These are phyloP conservation scores for Borealophlyctis nickersoniae DNA, from an alignment of 192 early-diverging fungal genomes.

Conservation along the genomic window DNA sequence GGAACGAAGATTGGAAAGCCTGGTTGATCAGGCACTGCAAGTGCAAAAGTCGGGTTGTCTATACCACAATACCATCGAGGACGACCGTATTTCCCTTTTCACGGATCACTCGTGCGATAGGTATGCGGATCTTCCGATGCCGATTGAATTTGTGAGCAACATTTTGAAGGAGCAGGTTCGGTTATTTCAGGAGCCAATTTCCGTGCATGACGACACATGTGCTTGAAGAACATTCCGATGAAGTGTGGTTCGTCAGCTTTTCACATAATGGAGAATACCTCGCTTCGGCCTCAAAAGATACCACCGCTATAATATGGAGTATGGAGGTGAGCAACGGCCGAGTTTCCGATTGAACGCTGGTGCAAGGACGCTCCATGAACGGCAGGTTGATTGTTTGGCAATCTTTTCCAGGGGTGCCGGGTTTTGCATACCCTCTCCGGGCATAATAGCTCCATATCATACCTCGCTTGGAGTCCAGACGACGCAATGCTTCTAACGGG, in stretches of 20 bases:
- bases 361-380: too few species aligned
- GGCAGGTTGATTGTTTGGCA: constrained; percentile 4
- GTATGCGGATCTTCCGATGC: constrained; percentile 37
- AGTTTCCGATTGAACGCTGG: neutral
- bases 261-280: constrained; percentile 83
- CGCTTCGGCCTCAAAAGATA: constrained; percentile 90
- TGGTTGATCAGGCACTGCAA: constrained; percentile 77
- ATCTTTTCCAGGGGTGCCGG: constrained; percentile 51
- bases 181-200: constrained; percentile 29
- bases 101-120: constrained; percentile 72
- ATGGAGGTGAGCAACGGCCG: constrained; percentile 44
- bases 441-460: constrained; percentile 72
- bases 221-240: constrained; percentile 77
- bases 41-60: constrained; percentile 74
- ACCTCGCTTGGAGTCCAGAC: constrained; percentile 90
- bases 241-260: constrained; percentile 95
- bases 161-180: too few species aligned
- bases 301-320: constrained; percentile 86
- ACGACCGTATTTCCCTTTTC: constrained; percentile 59
- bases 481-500: constrained; percentile 70
- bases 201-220: constrained; percentile 56
- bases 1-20: constrained; percentile 72
- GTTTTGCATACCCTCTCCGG: constrained; percentile 51
- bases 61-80: constrained; percentile 70
- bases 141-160: too few species aligned